phyloP scores from a whole-genome alignment of 345 rosid species.

The Linum lewisii region DNA sequence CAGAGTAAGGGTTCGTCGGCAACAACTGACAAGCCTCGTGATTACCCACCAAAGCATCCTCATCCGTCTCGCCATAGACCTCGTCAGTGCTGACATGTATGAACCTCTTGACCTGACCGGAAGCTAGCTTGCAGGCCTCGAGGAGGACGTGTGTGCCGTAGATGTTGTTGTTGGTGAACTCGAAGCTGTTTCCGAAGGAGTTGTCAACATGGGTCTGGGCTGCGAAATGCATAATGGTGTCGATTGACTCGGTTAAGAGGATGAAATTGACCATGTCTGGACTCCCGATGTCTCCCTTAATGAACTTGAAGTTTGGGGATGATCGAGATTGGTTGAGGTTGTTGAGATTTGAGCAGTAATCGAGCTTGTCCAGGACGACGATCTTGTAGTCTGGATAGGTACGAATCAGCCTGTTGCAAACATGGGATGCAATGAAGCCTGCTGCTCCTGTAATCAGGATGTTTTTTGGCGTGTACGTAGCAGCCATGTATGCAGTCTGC shows the following conservation, averaged over 20 bases:
- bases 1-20: too few species aligned
- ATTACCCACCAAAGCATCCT: too few species aligned
- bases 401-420: slow-evolving; percentile 1
- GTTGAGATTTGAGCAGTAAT: slow-evolving; percentile 12
- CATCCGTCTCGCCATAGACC: too few species aligned
- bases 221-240: slow-evolving; percentile 13
- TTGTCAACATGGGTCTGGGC: slow-evolving; percentile 10
- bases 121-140: slow-evolving; percentile 8
- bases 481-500: neutral
- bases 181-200: too few species aligned
- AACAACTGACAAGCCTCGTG: too few species aligned
- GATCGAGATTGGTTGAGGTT: slow-evolving; percentile 6
- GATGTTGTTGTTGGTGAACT: slow-evolving; percentile 13
- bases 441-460: slow-evolving; percentile 13
- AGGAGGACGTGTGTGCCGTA: slow-evolving; percentile 12
- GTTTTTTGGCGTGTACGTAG: slow-evolving; percentile 8
- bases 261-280: slow-evolving; percentile 11
- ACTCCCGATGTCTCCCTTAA: slow-evolving; percentile 10
- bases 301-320: slow-evolving; percentile 10
- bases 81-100: slow-evolving; percentile 3
- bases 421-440: slow-evolving; percentile 13
- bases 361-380: slow-evolving; percentile 12
- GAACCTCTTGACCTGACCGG: slow-evolving; percentile 11
- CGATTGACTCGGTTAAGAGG: slow-evolving; percentile 8
- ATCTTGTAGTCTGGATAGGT: slow-evolving; percentile 4